Percentiles rank a stretch among this genome's conserved stretches.
Evolutionary conservation across 148 eudicot species (phyloP).

Genomic region (Rhododendron vialii): DNA sequence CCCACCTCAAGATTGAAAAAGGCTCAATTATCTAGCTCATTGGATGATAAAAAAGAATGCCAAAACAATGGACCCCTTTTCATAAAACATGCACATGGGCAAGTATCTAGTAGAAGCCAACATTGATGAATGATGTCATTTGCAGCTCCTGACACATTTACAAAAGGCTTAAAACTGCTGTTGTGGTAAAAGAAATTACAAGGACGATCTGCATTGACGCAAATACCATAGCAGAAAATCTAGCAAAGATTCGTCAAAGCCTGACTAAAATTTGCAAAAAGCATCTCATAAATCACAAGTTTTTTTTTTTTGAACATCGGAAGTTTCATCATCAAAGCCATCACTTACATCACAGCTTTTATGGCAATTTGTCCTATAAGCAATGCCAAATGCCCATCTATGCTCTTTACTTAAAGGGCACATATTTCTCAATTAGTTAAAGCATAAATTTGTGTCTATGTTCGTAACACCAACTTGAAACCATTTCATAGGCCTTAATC

Average conservation of each 20-base stretch:
- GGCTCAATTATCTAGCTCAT: not conserved
- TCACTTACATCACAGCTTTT: not conserved
- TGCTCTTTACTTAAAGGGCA: not conserved
- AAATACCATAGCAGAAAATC: not conserved
- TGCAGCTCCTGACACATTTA: not conserved
- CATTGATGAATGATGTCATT: not conserved
- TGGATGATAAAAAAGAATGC: not conserved
- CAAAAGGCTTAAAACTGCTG: not conserved
- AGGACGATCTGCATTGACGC: not conserved
- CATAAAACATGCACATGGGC: not conserved
- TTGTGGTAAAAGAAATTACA: not conserved
- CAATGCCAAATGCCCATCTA: not conserved
- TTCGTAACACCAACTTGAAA: not conserved
- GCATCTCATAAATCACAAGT: not conserved
- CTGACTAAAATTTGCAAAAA: not conserved
- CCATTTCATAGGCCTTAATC: not conserved
- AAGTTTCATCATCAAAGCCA: not conserved
- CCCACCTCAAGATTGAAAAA: slow-evolving; percentile 1
- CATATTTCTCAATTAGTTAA: not conserved
- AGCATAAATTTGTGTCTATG: not conserved
- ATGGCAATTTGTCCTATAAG: not conserved
- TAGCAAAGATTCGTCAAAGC: not conserved
- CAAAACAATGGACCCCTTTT: not conserved
- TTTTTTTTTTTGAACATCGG: not conserved
- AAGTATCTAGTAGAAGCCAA: not conserved